These are phyloP conservation scores for Penicillium tannophilum DNA, from an alignment of 495 filamentous ascomycete genomes.

Conservation along the genomic window DNA sequence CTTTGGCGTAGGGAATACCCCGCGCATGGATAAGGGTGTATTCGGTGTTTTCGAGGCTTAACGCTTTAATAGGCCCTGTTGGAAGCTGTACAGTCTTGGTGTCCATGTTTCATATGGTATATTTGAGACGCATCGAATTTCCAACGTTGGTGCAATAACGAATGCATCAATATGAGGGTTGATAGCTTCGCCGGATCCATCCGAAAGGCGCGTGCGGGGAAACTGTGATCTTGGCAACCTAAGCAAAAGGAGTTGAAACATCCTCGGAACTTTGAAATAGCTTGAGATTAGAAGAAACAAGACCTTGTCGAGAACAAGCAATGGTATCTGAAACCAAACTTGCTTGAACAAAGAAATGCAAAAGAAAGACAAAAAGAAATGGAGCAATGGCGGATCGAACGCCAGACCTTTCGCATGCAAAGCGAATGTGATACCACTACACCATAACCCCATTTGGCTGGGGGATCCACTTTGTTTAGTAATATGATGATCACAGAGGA, in stretches of 20 bases:
- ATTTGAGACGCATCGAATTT: too few species aligned
- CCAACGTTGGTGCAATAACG: too few species aligned
- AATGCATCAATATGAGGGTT: neutral
- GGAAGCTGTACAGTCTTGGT: neutral
- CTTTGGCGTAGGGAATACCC: constrained; percentile 16
- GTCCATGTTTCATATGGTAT: neutral
- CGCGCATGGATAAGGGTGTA: constrained; percentile 9
- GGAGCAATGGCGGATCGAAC: constrained; percentile 14
- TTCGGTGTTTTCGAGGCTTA: neutral
- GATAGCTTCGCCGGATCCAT: neutral
- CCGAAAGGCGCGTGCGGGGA: neutral
- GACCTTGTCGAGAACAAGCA: too few species aligned
- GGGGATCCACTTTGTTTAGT: neutral
- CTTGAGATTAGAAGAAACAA: too few species aligned
- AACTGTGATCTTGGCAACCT: neutral
- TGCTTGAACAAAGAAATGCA: neutral
- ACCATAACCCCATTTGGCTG: constrained; percentile 6
- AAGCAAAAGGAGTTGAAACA: neutral
- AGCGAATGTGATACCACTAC: constrained; percentile 10
- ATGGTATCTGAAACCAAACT: too few species aligned
- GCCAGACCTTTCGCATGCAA: constrained; percentile 14
- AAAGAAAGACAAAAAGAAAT: constrained; percentile 7
- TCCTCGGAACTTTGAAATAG: too few species aligned
- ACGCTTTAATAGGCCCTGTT: neutral
- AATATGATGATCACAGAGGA: too few species aligned